phyloP scores from a whole-genome alignment of 306 rosid species.

The Glycine latifolia region DNA sequence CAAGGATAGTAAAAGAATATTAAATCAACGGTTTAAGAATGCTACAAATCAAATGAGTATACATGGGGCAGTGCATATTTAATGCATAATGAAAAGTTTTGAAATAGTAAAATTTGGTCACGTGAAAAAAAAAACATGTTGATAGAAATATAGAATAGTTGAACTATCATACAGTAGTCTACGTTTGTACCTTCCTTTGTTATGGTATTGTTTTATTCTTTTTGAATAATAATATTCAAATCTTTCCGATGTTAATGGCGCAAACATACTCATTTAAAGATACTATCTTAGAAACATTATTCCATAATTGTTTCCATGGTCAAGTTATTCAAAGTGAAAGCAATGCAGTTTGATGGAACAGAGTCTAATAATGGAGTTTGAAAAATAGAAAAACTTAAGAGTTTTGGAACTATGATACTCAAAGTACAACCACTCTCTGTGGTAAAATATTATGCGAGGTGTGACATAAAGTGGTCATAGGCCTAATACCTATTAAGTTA shows the following conservation, averaged over 20 bases:
- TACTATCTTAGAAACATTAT: neutral
- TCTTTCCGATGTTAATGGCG: too few species aligned
- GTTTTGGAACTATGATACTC: neutral
- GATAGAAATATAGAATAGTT: too few species aligned
- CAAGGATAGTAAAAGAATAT: neutral
- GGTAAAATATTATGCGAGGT: neutral
- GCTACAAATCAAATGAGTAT: neutral
- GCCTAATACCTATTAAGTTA: neutral
- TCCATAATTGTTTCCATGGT: neutral
- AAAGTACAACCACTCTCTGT: neutral
- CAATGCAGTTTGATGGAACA: neutral
- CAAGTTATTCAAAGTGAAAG: neutral
- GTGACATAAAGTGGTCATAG: constrained; percentile 21
- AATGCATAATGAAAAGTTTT: neutral
- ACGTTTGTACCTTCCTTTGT: too few species aligned
- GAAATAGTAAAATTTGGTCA: too few species aligned
- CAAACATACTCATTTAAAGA: neutral
- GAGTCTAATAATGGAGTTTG: neutral
- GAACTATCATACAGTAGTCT: too few species aligned
- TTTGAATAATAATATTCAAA: too few species aligned
- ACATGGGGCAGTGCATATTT: neutral
- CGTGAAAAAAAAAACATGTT: too few species aligned
- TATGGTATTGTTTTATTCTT: too few species aligned
- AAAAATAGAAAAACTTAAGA: neutral
- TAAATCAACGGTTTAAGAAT: neutral